Base-by-base conservation (phyloP, 495 filamentous ascomycete genomes). In the Hypomontagnella submonticulosa region DNA sequence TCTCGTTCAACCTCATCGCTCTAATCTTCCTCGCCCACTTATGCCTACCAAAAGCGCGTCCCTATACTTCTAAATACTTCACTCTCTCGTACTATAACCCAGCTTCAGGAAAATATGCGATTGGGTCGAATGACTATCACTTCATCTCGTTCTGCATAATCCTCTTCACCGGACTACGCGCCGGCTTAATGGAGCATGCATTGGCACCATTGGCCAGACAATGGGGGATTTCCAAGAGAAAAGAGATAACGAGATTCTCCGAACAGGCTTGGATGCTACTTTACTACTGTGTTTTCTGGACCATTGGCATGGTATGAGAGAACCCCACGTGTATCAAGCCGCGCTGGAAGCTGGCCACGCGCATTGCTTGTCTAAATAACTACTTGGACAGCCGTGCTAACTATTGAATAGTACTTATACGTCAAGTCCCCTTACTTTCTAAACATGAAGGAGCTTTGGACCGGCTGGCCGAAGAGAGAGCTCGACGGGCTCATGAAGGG, bases 191-290 rank as follows among this genome's bases (percentile, higher is more conserved):
- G 82, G 92, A 97, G 68, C 94, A 95, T 79, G 62, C 97, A 8
- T 80, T 98, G 15, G 84, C 84, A 40, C 94, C 95, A 15, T 73
- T 93, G 15, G 93, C 89, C 23, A 84, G 84, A 38, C 73, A 79
- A 11, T 80, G 80, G 50, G 93, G 93, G 11, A 79, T 98, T 63
- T 82, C 84, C 60, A 86, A 87, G 57, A 81, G 80, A 66, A 97
- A 96, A 77, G 89, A 84, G 6, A 76, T 88, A 18, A 82, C 90
- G 18, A 84, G 96, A 38, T 91, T 98, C 76, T 90, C 92, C 47
- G 95, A 99, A 75, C 95, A 99, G 79, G 92, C 88, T 49, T 99
- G 93, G 91, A 81, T 96, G 71, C 73, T 91, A 20, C 68, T 93
- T 33, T 98, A 97, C 79, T 90, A 92, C 73, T 73, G 73, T 20